These are phyloP conservation scores for Blastocystis hominis DNA, from an alignment of 352 stramenopile species.

Conservation along the genomic window DNA sequence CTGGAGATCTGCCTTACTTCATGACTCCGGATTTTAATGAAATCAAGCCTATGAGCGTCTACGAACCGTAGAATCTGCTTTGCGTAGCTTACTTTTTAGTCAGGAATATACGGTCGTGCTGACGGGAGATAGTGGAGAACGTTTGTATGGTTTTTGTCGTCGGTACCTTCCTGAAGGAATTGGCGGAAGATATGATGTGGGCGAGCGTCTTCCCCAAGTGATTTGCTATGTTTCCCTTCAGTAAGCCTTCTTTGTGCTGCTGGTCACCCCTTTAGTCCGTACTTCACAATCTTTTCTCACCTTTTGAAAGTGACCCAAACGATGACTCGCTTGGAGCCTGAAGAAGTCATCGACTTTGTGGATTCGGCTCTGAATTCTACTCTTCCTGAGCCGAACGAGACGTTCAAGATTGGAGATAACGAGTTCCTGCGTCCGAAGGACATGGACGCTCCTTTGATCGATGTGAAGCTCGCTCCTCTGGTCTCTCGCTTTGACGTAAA, in stretches of 20 bases:
- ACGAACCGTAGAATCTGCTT: neutral
- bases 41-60: slow-evolving; percentile 55
- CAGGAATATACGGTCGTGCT: slow-evolving; percentile 57
- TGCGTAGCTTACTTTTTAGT: neutral
- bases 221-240: slow-evolving; percentile 39
- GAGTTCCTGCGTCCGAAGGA: slow-evolving; percentile 50
- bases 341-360: slow-evolving; percentile 52
- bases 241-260: neutral
- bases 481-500: slow-evolving; percentile 57
- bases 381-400: slow-evolving; percentile 45
- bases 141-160: slow-evolving; percentile 55
- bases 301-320: slow-evolving; percentile 53
- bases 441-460: slow-evolving; percentile 57
- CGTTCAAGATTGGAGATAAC: slow-evolving; percentile 44
- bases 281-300: slow-evolving; percentile 58
- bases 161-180: slow-evolving; percentile 46
- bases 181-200: slow-evolving; percentile 45
- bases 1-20: slow-evolving; percentile 53
- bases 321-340: slow-evolving; percentile 38
- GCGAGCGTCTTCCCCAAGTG: slow-evolving; percentile 45
- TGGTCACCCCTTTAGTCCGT: neutral
- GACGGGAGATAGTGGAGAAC: slow-evolving; percentile 46
- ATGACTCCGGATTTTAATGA: slow-evolving; percentile 55
- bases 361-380: neutral
- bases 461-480: slow-evolving; percentile 55